These are phyloP conservation scores for Beauveria australis DNA, from an alignment of 2,329 filamentous ascomycete genomes.

Conservation along the genomic window DNA sequence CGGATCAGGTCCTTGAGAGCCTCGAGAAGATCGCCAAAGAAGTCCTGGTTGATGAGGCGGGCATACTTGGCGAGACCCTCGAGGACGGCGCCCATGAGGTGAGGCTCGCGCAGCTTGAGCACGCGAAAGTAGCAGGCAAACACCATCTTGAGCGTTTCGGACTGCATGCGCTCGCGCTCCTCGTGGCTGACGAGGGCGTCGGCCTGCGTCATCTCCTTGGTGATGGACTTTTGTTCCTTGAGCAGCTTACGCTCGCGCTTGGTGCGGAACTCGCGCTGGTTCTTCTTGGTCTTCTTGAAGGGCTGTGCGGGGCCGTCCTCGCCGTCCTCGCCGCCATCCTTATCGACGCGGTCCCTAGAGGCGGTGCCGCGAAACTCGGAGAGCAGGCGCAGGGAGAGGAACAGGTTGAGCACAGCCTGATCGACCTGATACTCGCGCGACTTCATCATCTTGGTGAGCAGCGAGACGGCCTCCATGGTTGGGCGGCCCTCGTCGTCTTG, in stretches of 20 bases:
- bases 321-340: constrained; percentile 16
- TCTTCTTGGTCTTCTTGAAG: constrained; percentile 53
- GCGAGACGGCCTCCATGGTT: constrained; percentile 74
- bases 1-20: constrained; percentile 87
- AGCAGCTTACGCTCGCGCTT: constrained; percentile 77
- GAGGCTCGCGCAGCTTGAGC: constrained; percentile 70
- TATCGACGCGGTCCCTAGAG: constrained; percentile 68
- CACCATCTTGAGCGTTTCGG: constrained; percentile 90
- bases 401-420: constrained; percentile 81
- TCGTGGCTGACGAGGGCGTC: constrained; percentile 88
- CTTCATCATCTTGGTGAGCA: constrained; percentile 94
- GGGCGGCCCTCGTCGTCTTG: constrained; percentile 86
- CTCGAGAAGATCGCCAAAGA: constrained; percentile 93
- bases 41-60: constrained; percentile 97
- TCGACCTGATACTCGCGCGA: constrained; percentile 73
- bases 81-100: constrained; percentile 92
- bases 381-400: constrained; percentile 80
- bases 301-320: constrained; percentile 16
- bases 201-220: constrained; percentile 88
- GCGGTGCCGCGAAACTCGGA: constrained; percentile 81
- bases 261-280: constrained; percentile 77
- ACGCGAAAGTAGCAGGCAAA: constrained; percentile 95
- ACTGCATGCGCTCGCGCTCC: constrained; percentile 87
- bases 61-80: constrained; percentile 91
- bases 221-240: constrained; percentile 78